A percentile compares a stretch with the other conserved stretches of the same genome.
Conservation (phyloP, 495 filamentous ascomycete genomes). For the Hypoxylon cercidicola region DNA sequence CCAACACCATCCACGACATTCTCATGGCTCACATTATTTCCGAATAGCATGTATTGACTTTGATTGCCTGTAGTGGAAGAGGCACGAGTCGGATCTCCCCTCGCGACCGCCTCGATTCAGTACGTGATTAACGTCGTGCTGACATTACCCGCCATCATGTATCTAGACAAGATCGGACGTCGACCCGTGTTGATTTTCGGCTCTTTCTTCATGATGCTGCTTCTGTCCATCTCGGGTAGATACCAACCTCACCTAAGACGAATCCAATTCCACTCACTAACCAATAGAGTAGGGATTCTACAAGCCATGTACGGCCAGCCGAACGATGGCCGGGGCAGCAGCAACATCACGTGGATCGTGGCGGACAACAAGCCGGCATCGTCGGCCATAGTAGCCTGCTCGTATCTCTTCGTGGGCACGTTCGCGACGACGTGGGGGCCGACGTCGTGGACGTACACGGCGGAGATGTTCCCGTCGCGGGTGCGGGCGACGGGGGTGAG, state of each 20-base stretch:
- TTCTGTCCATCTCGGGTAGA: constrained; percentile 79
- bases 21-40: no score
- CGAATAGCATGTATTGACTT: neutral
- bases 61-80: constrained; percentile 58
- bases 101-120: constrained; percentile 77
- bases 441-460: constrained; percentile 83
- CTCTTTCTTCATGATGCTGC: constrained; percentile 77
- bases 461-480: constrained; percentile 80
- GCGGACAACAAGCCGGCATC: constrained; percentile 58
- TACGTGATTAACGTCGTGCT: constrained; percentile 80
- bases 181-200: constrained; percentile 78
- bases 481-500: constrained; percentile 76
- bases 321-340: constrained; percentile 51
- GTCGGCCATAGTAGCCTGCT: constrained; percentile 70
- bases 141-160: constrained; percentile 76
- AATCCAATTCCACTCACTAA: constrained; percentile 55
- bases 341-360: constrained; percentile 68
- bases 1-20: no score
- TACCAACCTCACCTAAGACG: constrained; percentile 62
- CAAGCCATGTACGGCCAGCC: constrained; percentile 66
- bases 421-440: constrained; percentile 84
- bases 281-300: constrained; percentile 62
- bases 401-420: constrained; percentile 78
- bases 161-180: constrained; percentile 81
- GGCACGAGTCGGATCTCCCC: constrained; percentile 69